A percentile compares a stretch with the other conserved stretches of the same genome.
These are phyloP conservation scores for Hordeum pubiflorum DNA, from an alignment of 202 grass and related monocot genomes.

Conservation along the genomic window DNA sequence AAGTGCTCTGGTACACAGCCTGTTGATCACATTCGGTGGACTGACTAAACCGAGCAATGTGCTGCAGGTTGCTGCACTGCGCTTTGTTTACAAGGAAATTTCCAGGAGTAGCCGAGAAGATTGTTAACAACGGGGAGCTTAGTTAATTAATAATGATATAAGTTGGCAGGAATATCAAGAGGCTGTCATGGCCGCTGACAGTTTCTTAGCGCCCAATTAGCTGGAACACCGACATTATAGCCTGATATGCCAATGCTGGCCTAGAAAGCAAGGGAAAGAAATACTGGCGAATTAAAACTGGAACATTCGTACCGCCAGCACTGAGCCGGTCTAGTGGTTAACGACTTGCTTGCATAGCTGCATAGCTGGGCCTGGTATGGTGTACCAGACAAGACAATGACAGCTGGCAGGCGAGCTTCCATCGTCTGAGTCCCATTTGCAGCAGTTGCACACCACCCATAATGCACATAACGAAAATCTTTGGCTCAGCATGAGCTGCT, in stretches of 20 bases:
- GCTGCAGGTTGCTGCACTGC: neutral
- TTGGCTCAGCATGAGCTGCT: neutral
- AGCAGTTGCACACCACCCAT: neutral
- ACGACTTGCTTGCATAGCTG: constrained; percentile 12
- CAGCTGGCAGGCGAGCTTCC: neutral
- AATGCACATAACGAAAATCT: neutral
- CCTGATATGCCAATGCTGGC: neutral
- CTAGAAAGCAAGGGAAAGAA: neutral
- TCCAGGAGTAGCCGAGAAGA: neutral
- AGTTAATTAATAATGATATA: neutral
- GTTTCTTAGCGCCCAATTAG: constrained; percentile 6
- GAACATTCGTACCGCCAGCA: neutral
- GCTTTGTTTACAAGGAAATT: neutral
- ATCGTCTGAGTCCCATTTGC: neutral
- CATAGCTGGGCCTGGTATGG: neutral
- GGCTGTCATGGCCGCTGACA: neutral
- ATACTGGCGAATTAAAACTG: neutral
- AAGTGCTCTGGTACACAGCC: neutral
- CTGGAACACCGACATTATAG: neutral
- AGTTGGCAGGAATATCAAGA: neutral
- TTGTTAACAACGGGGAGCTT: neutral
- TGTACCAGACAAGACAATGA: neutral
- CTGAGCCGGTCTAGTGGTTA: neutral
- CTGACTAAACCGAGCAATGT: neutral
- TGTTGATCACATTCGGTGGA: constrained; percentile 23